phyloP scores from a whole-genome alignment of 306 rosid species.

The Medicago arabica region DNA sequence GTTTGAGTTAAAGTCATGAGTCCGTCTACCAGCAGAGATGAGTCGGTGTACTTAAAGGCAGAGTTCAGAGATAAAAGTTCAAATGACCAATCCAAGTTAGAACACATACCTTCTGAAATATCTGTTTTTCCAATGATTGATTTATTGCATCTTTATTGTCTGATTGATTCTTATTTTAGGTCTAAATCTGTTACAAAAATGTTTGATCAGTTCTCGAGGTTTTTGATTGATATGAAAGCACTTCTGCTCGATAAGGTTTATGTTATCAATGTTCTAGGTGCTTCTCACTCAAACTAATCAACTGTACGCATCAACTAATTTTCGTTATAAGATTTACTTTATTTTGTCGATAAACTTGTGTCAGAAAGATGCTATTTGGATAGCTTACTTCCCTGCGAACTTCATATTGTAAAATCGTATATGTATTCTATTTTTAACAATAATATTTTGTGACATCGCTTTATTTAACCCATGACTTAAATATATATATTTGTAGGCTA shows the following conservation, averaged over 20 bases:
- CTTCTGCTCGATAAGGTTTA: constrained; percentile 74
- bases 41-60: constrained; percentile 41
- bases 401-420: neutral
- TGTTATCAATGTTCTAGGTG: constrained; percentile 78
- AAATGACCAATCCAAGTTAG: constrained; percentile 57
- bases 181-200: constrained; percentile 32
- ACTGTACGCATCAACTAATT: constrained; percentile 27
- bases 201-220: constrained; percentile 48
- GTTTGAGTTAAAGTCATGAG: constrained; percentile 44
- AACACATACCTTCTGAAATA: constrained; percentile 27
- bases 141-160: neutral
- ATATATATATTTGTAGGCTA: constrained; percentile 57
- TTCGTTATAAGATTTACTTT: neutral
- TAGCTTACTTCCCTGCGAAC: constrained; percentile 7
- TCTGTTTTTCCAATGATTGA: neutral
- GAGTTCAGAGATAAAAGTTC: constrained; percentile 48
- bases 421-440: constrained; percentile 9
- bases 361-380: constrained; percentile 24
- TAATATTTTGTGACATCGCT: constrained; percentile 8
- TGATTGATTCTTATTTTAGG: constrained; percentile 48
- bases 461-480: constrained; percentile 31
- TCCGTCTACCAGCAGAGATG: constrained; percentile 50
- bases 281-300: constrained; percentile 38
- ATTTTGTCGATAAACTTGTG: constrained; percentile 27
- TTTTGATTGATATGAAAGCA: constrained; percentile 65